Percentiles rank a stretch among this genome's conserved stretches.
These are phyloP conservation scores for Herpetospermum pedunculosum DNA, from an alignment of 306 rosid genomes.

Conservation along the genomic window DNA sequence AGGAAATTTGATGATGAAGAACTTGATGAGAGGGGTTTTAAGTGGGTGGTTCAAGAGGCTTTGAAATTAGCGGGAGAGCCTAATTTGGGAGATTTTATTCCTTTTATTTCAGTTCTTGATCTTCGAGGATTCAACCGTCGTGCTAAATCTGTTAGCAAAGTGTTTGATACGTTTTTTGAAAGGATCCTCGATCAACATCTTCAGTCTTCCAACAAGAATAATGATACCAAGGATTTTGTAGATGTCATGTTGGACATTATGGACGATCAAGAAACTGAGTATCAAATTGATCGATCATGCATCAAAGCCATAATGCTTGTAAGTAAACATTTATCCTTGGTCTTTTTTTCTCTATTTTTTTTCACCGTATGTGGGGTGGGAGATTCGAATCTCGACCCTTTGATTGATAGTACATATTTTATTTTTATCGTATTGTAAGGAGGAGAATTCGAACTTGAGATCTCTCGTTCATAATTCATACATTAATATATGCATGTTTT, in stretches of 20 bases:
- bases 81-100: slow-evolving; percentile 45
- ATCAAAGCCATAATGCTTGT: not conserved
- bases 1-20: slow-evolving; percentile 38
- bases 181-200: slow-evolving; percentile 48
- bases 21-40: slow-evolving; percentile 40
- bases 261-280: not conserved
- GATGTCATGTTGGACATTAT: not conserved
- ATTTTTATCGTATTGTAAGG: no score
- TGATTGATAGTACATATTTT: no score
- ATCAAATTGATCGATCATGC: not conserved
- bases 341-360: no score
- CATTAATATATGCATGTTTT: no score
- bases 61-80: slow-evolving; percentile 25
- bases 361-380: no score
- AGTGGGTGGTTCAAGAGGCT: slow-evolving; percentile 26
- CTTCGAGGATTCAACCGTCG: slow-evolving; percentile 41
- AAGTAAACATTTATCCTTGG: no score
- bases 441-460: no score
- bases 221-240: slow-evolving; percentile 42
- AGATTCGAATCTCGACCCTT: no score
- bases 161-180: slow-evolving; percentile 43
- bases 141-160: slow-evolving; percentile 30
- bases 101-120: slow-evolving; percentile 35
- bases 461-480: no score
- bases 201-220: slow-evolving; percentile 13